Conservation (phyloP, 1,284 basidiomycete species). For the Phenoliferia sp. region DNA sequence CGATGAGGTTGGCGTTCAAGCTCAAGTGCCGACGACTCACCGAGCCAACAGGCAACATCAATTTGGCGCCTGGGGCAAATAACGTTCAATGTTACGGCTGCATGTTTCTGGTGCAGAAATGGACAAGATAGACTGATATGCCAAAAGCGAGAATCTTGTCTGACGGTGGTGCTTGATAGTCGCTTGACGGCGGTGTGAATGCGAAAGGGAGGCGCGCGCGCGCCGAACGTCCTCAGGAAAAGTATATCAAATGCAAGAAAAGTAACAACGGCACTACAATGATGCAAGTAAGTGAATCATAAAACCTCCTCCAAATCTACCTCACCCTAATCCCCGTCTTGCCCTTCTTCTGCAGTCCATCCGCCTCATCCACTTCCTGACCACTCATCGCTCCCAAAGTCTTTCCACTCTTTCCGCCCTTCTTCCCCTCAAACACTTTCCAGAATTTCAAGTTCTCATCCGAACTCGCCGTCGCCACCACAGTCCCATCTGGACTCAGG, state of each 20-base stretch:
- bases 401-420: conserved; percentile 9
- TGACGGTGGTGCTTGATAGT: too few species aligned
- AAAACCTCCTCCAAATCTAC: background rate
- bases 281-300: too few species aligned
- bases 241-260: background rate
- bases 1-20: background rate
- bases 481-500: conserved; percentile 80
- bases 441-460: conserved; percentile 95
- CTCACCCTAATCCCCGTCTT: conserved; percentile 32
- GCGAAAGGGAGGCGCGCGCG: too few species aligned
- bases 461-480: conserved; percentile 80
- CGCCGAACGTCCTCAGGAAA: too few species aligned
- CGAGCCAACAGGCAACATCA: too few species aligned
- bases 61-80: too few species aligned
- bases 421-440: conserved; percentile 47
- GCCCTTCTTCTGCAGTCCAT: conserved; percentile 32
- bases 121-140: too few species aligned
- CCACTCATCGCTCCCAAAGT: conserved; percentile 14
- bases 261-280: background rate
- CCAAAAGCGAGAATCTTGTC: too few species aligned
- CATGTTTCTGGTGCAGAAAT: too few species aligned
- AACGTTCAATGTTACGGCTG: too few species aligned
- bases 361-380: conserved; percentile 29
- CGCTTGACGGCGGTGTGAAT: too few species aligned
- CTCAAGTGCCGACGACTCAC: background rate